Evolutionary conservation across 2,329 filamentous ascomycete species (phyloP), one percentile per base, ranked within the genome.

Genomic region (Alternaria alternata): DNA sequence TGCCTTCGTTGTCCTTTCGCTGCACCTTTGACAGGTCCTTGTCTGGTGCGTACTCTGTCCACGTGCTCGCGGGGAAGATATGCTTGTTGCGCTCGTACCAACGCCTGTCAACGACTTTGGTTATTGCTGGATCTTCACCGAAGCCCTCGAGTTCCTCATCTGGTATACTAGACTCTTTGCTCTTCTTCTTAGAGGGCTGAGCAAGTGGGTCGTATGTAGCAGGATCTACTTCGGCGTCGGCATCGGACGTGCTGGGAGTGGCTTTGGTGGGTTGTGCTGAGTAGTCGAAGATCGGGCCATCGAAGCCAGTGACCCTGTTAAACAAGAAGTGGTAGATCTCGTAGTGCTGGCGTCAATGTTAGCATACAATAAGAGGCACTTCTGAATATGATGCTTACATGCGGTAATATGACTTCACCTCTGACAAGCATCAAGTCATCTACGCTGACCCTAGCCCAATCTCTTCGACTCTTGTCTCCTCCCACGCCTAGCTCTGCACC

Each of bases 1-100:
- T 99, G 12, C 95, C 95, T 56, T 93, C 89, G 12, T 87, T 86
- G 80, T 99, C 95, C 72, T 93, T 91, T 70, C 92, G 87, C 39
- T 94, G 87, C 68, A 92, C 88, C 65, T 84, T 86, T 73, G 88
- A 86, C 81, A 96, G 96, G 71, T 97, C 91, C 78, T 91, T 92
- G 62, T 92, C 92, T 0, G 93, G 91, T 67, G 97, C 94, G 77
- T 96, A 99, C 64, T 96, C 91, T 70, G 94, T 92, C 95, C 95
- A 99, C 47, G 94, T 87, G 75, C 92, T 98, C 20, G 94, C 94
- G 0, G 95, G 95, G 77, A 94, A 99, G 59, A 99, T 98, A 79
- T 99, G 95, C 80, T 98, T 99, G 78, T 98, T 97, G 73, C 89
- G 88, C 82, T 97, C 93, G 77, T 97, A 99, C 95, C 95, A 99